These are phyloP conservation scores for Agrostemma githago DNA, from an alignment of 148 eudicot species.

Conservation along the genomic window DNA sequence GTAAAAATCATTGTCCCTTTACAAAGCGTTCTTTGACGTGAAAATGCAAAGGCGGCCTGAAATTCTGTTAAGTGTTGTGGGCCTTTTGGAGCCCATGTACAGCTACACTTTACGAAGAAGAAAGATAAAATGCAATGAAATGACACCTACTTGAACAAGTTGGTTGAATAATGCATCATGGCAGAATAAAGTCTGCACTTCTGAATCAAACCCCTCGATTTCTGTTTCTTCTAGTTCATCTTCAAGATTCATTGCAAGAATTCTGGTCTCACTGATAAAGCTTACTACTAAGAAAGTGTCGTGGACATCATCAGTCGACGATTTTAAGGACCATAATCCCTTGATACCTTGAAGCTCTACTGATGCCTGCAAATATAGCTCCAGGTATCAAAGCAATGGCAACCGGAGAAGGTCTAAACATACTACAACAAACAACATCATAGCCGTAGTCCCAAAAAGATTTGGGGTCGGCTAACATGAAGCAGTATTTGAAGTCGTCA, in stretches of 20 bases:
- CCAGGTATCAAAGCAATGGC: conserved; percentile 8
- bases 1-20: neutral
- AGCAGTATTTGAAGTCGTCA: no score
- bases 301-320: conserved; percentile 78
- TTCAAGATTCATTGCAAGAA: conserved; percentile 93
- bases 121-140: conserved; percentile 6
- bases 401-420: neutral
- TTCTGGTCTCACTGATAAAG: conserved; percentile 91
- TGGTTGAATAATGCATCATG: conserved; percentile 89
- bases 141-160: conserved; percentile 70
- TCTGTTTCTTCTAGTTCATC: conserved; percentile 98
- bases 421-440: no score
- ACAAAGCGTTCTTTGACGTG: neutral
- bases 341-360: conserved; percentile 99
- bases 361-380: conserved; percentile 57
- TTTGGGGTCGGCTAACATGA: no score
- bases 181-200: conserved; percentile 86
- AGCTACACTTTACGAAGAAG: neutral
- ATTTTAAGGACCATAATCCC: conserved; percentile 95
- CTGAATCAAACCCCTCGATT: conserved; percentile 90
- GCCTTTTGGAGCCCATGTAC: neutral
- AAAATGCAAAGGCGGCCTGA: neutral
- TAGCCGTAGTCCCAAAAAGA: no score
- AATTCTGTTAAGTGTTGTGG: neutral
- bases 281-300: conserved; percentile 97